Percentiles rank a stretch among this genome's conserved stretches.
These are phyloP conservation scores for Penicillium pancosmium DNA, from an alignment of 495 filamentous ascomycete species.

Conservation along the genomic window DNA sequence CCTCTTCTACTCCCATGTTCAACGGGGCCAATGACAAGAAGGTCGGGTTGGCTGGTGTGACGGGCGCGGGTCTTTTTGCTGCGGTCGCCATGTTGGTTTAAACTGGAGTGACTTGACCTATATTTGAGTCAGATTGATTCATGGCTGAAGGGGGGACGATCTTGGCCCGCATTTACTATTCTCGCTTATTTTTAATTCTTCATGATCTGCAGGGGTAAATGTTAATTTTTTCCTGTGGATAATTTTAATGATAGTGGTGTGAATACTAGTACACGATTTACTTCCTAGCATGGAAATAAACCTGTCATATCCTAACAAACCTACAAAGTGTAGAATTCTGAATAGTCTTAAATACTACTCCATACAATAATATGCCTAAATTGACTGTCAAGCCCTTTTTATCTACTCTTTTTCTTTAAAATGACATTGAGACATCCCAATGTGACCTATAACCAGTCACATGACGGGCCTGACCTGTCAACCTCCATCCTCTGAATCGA, in stretches of 20 bases:
- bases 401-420: no score
- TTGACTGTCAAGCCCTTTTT: no score
- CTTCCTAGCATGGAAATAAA: no score
- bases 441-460: no score
- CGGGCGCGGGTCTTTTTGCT: constrained; percentile 5
- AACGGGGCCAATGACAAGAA: constrained; percentile 5
- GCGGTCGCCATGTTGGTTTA: constrained; percentile 9
- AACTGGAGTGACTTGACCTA: neutral
- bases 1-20: constrained; percentile 12
- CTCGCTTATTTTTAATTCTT: neutral
- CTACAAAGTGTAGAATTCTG: no score
- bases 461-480: neutral
- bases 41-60: constrained; percentile 8
- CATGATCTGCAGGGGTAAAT: no score
- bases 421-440: no score
- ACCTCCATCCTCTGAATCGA: neutral
- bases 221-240: neutral
- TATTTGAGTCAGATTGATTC: no score
- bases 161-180: neutral
- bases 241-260: neutral
- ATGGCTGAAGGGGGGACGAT: no score
- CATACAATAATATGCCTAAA: no score
- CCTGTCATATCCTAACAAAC: no score
- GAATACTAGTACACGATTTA: neutral
- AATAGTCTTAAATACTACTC: no score